Conservation (phyloP, 345 rosid species). For the Cardiospermum halicacabum region DNA sequence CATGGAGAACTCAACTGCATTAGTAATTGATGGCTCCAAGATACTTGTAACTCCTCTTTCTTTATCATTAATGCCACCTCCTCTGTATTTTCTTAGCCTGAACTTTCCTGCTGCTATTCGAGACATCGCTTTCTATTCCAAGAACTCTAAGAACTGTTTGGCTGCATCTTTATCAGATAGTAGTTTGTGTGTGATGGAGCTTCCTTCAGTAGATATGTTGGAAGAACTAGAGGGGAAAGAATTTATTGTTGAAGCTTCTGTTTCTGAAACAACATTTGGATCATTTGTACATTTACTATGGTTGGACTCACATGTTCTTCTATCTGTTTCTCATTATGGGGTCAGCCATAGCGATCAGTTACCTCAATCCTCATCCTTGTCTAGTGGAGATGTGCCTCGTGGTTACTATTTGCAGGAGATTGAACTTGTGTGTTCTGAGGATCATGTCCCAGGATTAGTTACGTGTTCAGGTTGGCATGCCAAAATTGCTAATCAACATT, state of each 20-base stretch:
- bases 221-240: conserved; percentile 81
- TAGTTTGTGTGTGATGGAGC: conserved; percentile 62
- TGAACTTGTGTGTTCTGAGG: conserved; percentile 63
- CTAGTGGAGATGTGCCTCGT: conserved; percentile 34
- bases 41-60: conserved; percentile 78
- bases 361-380: conserved; percentile 20
- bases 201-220: conserved; percentile 65
- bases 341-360: conserved; percentile 36
- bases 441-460: conserved; percentile 49
- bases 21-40: conserved; percentile 71
- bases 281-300: conserved; percentile 66
- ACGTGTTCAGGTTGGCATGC: conserved; percentile 81
- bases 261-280: conserved; percentile 47
- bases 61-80: conserved; percentile 85
- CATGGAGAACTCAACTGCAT: conserved; percentile 70
- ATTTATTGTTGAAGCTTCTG: conserved; percentile 50
- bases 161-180: conserved; percentile 80
- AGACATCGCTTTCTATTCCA: conserved; percentile 60
- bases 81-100: conserved; percentile 71
- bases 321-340: conserved; percentile 64
- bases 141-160: conserved; percentile 48
- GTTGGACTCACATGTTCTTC: conserved; percentile 66
- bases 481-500: conserved; percentile 31
- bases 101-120: conserved; percentile 58
- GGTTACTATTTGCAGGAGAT: conserved; percentile 75